Evolutionary conservation across 2,329 filamentous ascomycete genomes (phyloP).

Genomic region (Monilinia aucupariae): DNA sequence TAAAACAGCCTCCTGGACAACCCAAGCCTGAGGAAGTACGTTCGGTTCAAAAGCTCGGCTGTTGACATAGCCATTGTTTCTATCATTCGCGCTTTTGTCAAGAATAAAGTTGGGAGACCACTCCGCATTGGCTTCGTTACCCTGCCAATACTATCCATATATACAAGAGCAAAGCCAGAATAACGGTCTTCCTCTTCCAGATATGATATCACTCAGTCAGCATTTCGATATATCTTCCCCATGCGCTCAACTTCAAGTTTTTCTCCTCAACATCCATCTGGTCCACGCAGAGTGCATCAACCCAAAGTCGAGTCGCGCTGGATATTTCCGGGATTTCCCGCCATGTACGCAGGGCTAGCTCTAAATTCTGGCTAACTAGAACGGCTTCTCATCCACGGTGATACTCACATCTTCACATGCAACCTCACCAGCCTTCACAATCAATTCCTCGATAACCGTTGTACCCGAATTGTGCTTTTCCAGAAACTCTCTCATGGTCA

Average conservation of each 20-base stretch:
- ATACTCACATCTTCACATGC: not conserved
- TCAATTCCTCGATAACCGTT: not conserved
- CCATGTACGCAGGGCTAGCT: not conserved
- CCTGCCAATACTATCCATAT: not conserved
- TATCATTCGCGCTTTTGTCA: not conserved
- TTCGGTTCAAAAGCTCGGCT: not conserved
- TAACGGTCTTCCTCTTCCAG: not conserved
- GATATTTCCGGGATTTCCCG: not conserved
- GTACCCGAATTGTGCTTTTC: not conserved
- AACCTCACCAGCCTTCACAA: not conserved
- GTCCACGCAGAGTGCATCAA: conserved; percentile 1
- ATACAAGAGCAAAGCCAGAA: not conserved
- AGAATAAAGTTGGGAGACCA: not conserved
- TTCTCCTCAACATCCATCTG: not conserved
- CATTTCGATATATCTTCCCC: not conserved
- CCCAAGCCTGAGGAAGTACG: not conserved
- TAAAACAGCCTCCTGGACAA: not conserved
- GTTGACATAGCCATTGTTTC: too few relatives aligned
- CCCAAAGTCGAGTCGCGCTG: not conserved
- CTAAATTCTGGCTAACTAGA: not conserved
- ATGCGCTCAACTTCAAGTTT: not conserved
- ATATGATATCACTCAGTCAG: not conserved
- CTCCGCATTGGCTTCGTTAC: not conserved
- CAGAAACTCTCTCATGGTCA: not conserved
- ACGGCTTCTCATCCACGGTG: not conserved